Evolutionary conservation across 257 asterid species (phyloP), one percentile per base, ranked within the genome.

Genomic region (Plantago ovata): DNA sequence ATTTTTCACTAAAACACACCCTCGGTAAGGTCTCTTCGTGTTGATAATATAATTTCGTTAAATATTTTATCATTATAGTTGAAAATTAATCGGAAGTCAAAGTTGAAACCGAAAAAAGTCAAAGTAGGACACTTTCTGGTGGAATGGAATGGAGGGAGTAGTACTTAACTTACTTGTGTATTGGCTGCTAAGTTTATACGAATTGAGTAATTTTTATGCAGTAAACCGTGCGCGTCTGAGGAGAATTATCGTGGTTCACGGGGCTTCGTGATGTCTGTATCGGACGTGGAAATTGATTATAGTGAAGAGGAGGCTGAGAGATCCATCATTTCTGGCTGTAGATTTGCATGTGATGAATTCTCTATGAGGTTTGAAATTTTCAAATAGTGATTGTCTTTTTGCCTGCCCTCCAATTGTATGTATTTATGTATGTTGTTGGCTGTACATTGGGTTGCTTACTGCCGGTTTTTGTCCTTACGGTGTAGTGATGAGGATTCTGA

Each of bases 401-500:
- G n/a, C n/a, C n/a, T 42, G 19, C n/a, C 36, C 24, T 58, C 52
- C 42, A 19, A 21, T 61, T 44, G 32, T 43, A 13, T 3, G 20
- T n/a, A 19, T 11, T 6, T 20, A 14, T 20, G 7, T 9, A 48
- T 3, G 3, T 20, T 18, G 12, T 9, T 18, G 54, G 13, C n/a
- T 48, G 13, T 18, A 48, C n/a, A n/a, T n/a, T n/a, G n/a, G n/a
- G n/a, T n/a, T n/a, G n/a, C n/a, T n/a, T n/a, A n/a, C n/a, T n/a
- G n/a, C n/a, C n/a, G n/a, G n/a, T n/a, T n/a, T n/a, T 20, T 14
- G n/a, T 48, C 45, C 10, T 59, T 44, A 62, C 3, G 2, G 0
- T 2, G 65, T 65, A 69, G 79, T 74, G 75, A 85, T 58, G 94
- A 87, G 60, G 92, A 77, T 65, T 85, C 81, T 62, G 89, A 83